Evolutionary conservation across 2,329 filamentous ascomycete species (phyloP).

Genomic region (Fusarium sp.): DNA sequence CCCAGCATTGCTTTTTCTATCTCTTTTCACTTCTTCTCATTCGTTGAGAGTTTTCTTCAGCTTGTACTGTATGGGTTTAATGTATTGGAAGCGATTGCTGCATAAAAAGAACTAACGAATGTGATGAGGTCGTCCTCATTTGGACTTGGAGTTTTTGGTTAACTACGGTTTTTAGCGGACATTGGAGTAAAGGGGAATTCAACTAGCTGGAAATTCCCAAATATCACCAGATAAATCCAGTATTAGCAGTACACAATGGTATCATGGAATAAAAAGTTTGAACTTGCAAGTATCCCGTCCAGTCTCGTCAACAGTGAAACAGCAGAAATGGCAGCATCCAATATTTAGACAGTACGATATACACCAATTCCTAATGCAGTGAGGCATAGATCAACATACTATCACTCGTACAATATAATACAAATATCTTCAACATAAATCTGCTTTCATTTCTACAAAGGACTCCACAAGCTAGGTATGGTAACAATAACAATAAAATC

Average conservation of each 20-base stretch:
- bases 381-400: not conserved
- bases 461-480: conserved; percentile 32
- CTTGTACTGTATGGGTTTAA: not conserved
- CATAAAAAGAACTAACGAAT: conserved; percentile 31
- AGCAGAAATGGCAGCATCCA: not conserved
- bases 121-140: conserved; percentile 12
- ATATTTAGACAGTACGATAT: not conserved
- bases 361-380: not conserved
- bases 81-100: not conserved
- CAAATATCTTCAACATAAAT: conserved; percentile 5
- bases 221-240: conserved; percentile 4
- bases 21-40: not conserved
- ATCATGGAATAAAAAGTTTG: not conserved
- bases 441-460: conserved; percentile 20
- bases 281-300: not conserved
- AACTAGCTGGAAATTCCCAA: conserved; percentile 8
- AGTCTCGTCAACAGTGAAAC: not conserved
- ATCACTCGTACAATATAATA: not conserved
- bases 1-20: not conserved
- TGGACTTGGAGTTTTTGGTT: conserved; percentile 27
- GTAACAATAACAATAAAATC: conserved; percentile 14
- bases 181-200: conserved; percentile 10
- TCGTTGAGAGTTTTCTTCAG: conserved; percentile 1
- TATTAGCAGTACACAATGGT: not conserved
- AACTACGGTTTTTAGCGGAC: not conserved